phyloP scores from a whole-genome alignment of 192 early-diverging fungal genomes.

The Neocallimastix lanati region DNA sequence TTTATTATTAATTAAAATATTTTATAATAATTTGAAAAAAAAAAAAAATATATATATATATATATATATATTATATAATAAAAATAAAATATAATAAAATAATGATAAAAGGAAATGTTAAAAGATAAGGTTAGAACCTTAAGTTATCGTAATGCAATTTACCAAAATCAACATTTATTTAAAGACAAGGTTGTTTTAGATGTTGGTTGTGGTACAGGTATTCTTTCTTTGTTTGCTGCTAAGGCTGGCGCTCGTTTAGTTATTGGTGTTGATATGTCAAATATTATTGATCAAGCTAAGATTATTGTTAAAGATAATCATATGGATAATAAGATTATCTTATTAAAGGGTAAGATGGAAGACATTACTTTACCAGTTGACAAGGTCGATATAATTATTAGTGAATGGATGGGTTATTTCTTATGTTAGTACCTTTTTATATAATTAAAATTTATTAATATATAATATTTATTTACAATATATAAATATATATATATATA shows the following conservation, averaged over 20 bases:
- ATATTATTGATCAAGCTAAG: conserved; percentile 90
- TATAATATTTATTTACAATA: too few species aligned
- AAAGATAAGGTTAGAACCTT: conserved; percentile 93
- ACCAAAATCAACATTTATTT: conserved; percentile 82
- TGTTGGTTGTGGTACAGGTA: conserved; percentile 98
- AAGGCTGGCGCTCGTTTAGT: conserved; percentile 90
- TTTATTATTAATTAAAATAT: too few species aligned
- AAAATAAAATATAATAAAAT: too few species aligned
- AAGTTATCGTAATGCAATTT: conserved; percentile 82
- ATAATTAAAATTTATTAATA: too few species aligned
- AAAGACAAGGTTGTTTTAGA: conserved; percentile 86
- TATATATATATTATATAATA: too few species aligned
- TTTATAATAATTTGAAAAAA: too few species aligned
- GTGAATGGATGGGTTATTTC: conserved; percentile 99
- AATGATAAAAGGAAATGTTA: conserved; percentile 61
- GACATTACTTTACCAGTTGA: conserved; percentile 82
- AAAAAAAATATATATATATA: too few species aligned
- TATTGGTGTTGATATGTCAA: conserved; percentile 91
- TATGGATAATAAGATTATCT: conserved; percentile 65
- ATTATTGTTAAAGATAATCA: conserved; percentile 89
- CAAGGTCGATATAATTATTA: conserved; percentile 97
- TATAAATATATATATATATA: background rate
- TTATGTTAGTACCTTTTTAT: conserved; percentile 51
- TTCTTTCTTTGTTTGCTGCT: conserved; percentile 98
- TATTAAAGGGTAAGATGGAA: conserved; percentile 95